Evolutionary conservation across 73 alveolate species (phyloP).

Genomic region (Uronychia binucleata): DNA sequence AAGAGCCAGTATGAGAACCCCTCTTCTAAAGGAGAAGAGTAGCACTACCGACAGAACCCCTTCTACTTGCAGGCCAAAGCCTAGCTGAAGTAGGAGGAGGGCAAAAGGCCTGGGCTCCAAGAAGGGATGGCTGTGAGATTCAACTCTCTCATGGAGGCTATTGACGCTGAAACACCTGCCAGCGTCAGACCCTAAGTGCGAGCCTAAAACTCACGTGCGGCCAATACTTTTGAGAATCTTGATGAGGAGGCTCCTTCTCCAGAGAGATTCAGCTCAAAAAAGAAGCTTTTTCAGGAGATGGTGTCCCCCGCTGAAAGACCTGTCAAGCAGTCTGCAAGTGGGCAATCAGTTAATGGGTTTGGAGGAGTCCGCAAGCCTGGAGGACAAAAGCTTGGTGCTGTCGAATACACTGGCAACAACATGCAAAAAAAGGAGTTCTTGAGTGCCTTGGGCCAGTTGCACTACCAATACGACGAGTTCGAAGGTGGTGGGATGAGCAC

Average conservation of each 20-base stretch:
- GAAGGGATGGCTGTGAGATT: not conserved
- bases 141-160: not conserved
- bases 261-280: not conserved
- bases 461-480: not conserved
- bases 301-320: too few species aligned
- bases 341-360: too few species aligned
- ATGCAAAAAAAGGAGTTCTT: not conserved
- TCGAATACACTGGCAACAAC: too few species aligned
- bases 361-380: too few species aligned
- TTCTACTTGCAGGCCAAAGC: not conserved
- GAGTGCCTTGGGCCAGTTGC: not conserved
- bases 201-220: not conserved
- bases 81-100: not conserved
- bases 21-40: too few species aligned
- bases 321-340: too few species aligned
- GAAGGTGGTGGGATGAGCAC: not conserved
- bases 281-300: not conserved
- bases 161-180: not conserved
- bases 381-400: too few species aligned
- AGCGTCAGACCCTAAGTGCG: too few species aligned
- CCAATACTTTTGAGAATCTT: not conserved
- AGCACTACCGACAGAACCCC: not conserved
- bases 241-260: not conserved
- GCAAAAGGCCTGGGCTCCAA: not conserved
- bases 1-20: not conserved